These are phyloP conservation scores for Malus sylvestris DNA, from an alignment of 306 rosid species.

Conservation along the genomic window DNA sequence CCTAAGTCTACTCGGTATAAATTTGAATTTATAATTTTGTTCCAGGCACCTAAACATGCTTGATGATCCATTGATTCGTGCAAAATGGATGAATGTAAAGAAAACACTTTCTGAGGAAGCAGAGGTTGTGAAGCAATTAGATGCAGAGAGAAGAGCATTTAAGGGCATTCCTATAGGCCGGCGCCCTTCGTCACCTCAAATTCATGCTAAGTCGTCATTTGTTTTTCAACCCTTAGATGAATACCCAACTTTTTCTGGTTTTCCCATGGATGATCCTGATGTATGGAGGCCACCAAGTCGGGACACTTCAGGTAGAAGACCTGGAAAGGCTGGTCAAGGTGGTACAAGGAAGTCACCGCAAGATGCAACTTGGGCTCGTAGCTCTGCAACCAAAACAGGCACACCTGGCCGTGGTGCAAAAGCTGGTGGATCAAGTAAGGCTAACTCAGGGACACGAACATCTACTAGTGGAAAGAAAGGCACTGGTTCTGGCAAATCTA, in stretches of 20 bases:
- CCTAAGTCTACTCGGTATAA: neutral
- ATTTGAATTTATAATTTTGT: slow-evolving; percentile 4
- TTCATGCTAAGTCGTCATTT: slow-evolving; percentile 59
- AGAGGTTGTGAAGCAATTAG: slow-evolving; percentile 79
- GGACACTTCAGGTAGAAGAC: slow-evolving; percentile 56
- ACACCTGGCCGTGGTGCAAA: slow-evolving; percentile 62
- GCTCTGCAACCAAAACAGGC: slow-evolving; percentile 43
- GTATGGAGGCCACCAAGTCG: slow-evolving; percentile 97
- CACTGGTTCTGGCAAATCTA: slow-evolving; percentile 46
- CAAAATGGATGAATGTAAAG: slow-evolving; percentile 94
- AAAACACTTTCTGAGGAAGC: slow-evolving; percentile 78
- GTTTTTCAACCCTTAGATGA: slow-evolving; percentile 91
- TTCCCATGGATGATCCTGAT: slow-evolving; percentile 76
- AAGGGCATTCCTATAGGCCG: slow-evolving; percentile 65
- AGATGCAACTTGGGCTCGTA: slow-evolving; percentile 85
- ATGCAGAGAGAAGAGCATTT: slow-evolving; percentile 71
- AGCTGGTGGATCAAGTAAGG: slow-evolving; percentile 47
- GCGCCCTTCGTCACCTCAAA: slow-evolving; percentile 78
- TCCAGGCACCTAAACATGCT: slow-evolving; percentile 59
- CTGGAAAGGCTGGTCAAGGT: slow-evolving; percentile 54
- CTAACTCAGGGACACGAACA: slow-evolving; percentile 48
- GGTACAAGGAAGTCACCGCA: slow-evolving; percentile 64
- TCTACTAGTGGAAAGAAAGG: slow-evolving; percentile 65
- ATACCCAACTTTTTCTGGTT: slow-evolving; percentile 78
- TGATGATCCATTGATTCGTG: slow-evolving; percentile 71